Evolutionary conservation across 495 filamentous ascomycete genomes (phyloP), one percentile per base, ranked within the genome.

Genomic region (Podospora bellae-mahoneyi): DNA sequence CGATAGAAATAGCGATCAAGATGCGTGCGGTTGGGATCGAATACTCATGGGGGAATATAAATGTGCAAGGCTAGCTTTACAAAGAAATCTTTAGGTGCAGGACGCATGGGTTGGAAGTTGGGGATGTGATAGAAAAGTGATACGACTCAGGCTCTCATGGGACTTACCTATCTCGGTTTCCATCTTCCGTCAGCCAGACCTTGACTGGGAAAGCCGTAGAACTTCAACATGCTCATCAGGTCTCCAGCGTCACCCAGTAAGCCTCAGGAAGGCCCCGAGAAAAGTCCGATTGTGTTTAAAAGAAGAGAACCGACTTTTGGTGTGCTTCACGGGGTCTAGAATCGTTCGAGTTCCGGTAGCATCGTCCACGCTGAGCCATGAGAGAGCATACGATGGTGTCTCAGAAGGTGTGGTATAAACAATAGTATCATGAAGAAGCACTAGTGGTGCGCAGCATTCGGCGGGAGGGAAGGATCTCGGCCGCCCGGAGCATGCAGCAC

Each of bases 391-490:
- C 23, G 23, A 23, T 23, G 23, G 23, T 23, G 23, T 23, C 23
- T 23, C 23, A 23, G 23, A 23, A 23, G 23, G 23, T 23, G 1
- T 23, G 23, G 10, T 39, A 39, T 39, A 39, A 16, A 58, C n/a
- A 1, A 9, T 58, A 58, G 55, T 58, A 58, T 28, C 32, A 20
- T 63, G 18, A 63, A 39, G 13, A 62, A 67, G 6, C 64, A 39
- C 55, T 64, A 30, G 5, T 55, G 5, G 53, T n/a, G 4, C 20
- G 32, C 32, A 60, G 18, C 57, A 19, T 27, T 66, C 71, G 71
- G 71, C 20, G 64, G 62, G 60, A 69, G 20, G 69, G 71, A 71
- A 69, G 61, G 60, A 61, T 64, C 44, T 69, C 71, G 68, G 71
- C 39, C 65, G 64, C 26, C 69, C 69, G 69, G 66, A 73, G 55